Conservation (phyloP, 2,329 filamentous ascomycete species). For the Aspergillus sclerotialis region DNA sequence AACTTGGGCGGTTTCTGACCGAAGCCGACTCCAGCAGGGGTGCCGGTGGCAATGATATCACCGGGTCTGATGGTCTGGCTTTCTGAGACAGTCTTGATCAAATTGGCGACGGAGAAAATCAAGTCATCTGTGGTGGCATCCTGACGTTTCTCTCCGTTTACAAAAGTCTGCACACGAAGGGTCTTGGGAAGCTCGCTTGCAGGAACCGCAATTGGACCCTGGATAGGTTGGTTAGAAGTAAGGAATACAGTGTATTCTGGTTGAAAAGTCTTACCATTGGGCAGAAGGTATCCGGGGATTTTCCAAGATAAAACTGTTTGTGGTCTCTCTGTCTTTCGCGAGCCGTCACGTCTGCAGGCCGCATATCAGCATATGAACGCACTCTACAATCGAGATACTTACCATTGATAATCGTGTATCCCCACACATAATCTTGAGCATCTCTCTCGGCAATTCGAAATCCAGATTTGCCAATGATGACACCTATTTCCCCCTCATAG, state of each 20-base stretch:
- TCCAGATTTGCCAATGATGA: slow-evolving; percentile 48
- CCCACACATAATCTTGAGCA: slow-evolving; percentile 49
- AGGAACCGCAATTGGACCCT: slow-evolving; percentile 47
- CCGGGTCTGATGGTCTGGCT: slow-evolving; percentile 47
- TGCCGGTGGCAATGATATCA: slow-evolving; percentile 47
- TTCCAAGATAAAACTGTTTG: slow-evolving; percentile 56
- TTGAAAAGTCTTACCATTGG: slow-evolving; percentile 32
- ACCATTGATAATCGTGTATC: slow-evolving; percentile 49
- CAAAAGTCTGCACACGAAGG: slow-evolving; percentile 37
- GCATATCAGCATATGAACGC: not conserved
- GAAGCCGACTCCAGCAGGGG: slow-evolving; percentile 44
- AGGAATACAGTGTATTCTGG: not conserved
- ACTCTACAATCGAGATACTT: not conserved
- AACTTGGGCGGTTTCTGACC: no score
- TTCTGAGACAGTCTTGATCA: slow-evolving; percentile 43
- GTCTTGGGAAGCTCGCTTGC: slow-evolving; percentile 37
- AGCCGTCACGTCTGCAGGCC: slow-evolving; percentile 43
- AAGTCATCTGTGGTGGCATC: slow-evolving; percentile 43
- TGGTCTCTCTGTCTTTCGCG: slow-evolving; percentile 50
- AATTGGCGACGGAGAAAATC: slow-evolving; percentile 43
- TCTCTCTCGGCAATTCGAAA: slow-evolving; percentile 38
- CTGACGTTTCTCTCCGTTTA: slow-evolving; percentile 48
- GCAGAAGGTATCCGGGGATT: slow-evolving; percentile 50
- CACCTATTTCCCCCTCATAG: slow-evolving; percentile 52
- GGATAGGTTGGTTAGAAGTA: not conserved